Evolutionary conservation across 441 rosid species (phyloP), one percentile per base, ranked within the genome.

Genomic region (Gossypium lobatum): DNA sequence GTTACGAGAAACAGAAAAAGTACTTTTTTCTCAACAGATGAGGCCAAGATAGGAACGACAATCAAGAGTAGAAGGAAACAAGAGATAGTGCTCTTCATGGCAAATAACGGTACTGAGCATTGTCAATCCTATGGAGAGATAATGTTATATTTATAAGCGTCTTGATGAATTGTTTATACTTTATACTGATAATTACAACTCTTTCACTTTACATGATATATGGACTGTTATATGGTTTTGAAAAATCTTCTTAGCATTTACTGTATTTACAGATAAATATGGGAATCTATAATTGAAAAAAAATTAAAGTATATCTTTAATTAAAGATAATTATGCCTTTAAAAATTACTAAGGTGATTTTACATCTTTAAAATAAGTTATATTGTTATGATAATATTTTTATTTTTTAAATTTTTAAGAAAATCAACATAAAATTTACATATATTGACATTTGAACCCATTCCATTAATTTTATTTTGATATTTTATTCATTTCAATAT

Each of bases 21-120:
- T 75, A 83, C 84, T 78, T 84, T 83, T 23, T 82, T 75, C 7
- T 79, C 67, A n/a, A 54, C 31, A 62, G 85, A 85, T 11, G 85
- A 86, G 72, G 82, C 83, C 63, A 83, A 76, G 70, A 83, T 34
- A 9, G 91, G 88, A 20, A 84, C 26, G 73, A 81, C 81, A 55
- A 78, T 78, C 64, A 78, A 59, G 52, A 83, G 80, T 65, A 77
- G 73, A 65, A 84, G 67, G 25, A 78, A 31, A 55, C 67, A 77
- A 39, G n/a, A 67, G 46, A 76, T 45, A 7, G 75, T 64, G n/a
- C 6, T 73, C 31, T 79, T 78, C 92, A 82, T 86, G 70, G 61
- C 68, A 21, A 31, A 48, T 1, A 3, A 9, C 23, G 25, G 1
- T 23, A 21, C 28, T 57, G 28, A 18, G 16, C 9, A 21, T 1